phyloP scores from a whole-genome alignment of 768 basidiomycete species.

The Strobilomyces dryophilus region DNA sequence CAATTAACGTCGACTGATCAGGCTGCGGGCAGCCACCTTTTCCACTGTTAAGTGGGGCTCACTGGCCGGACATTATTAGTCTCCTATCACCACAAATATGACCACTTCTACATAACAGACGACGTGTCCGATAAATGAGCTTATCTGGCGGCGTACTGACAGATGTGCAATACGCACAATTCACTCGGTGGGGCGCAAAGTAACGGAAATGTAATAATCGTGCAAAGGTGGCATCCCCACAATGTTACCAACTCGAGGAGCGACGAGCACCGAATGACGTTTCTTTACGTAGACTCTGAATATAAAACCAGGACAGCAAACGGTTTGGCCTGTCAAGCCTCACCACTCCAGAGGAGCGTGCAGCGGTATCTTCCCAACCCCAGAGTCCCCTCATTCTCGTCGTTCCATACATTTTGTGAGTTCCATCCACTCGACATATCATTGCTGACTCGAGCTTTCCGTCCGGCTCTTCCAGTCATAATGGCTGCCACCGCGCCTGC shows the following conservation, averaged over 20 bases:
- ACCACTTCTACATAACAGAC: not conserved
- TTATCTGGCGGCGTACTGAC: not conserved
- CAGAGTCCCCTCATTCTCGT: not conserved
- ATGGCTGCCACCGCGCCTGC: not conserved
- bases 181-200: not conserved
- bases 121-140: constrained; percentile 6
- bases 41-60: too few relatives aligned
- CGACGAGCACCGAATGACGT: not conserved
- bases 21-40: too few relatives aligned
- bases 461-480: not conserved
- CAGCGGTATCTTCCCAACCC: not conserved
- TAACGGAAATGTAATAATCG: not conserved
- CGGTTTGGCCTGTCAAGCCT: not conserved
- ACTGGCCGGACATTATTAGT: too few relatives aligned
- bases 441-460: constrained; percentile 1
- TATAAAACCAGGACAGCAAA: constrained; percentile 14
- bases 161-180: not conserved
- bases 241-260: not conserved
- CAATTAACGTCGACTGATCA: not conserved
- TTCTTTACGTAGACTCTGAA: not conserved
- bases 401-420: constrained; percentile 5
- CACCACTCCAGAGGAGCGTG: not conserved
- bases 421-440: constrained; percentile 6
- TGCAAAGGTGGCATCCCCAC: not conserved
- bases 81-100: too few relatives aligned